A percentile compares a stretch with the other conserved stretches of the same genome.
phyloP scores from a whole-genome alignment of 805 yeast genomes.

The Lipomyces yamadae region DNA sequence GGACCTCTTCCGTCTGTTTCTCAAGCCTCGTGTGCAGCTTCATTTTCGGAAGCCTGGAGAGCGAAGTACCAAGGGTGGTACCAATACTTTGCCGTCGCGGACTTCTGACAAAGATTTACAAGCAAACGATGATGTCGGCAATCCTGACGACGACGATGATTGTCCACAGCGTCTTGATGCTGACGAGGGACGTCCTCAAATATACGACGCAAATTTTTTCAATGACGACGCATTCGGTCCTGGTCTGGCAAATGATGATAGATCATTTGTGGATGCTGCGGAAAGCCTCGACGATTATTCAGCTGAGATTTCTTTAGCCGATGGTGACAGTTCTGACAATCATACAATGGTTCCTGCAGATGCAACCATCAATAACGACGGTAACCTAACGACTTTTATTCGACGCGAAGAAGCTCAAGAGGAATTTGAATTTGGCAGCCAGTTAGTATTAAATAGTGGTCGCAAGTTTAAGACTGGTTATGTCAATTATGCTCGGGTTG shows the following conservation, averaged over 20 bases:
- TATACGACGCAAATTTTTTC: constrained; percentile 41
- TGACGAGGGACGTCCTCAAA: constrained; percentile 12
- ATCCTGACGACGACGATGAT: constrained; percentile 21
- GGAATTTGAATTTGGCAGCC: constrained; percentile 37
- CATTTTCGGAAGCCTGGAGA: constrained; percentile 18
- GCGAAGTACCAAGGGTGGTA: neutral
- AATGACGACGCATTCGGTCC: constrained; percentile 49
- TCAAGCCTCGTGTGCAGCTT: constrained; percentile 57
- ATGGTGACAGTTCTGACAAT: neutral
- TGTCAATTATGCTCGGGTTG: constrained; percentile 66
- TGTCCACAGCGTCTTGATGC: neutral
- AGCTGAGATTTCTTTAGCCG: constrained; percentile 6
- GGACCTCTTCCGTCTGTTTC: constrained; percentile 66
- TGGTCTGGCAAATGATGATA: constrained; percentile 44
- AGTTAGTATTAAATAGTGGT: constrained; percentile 26
- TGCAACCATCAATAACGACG: neutral
- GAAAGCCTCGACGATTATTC: constrained; percentile 16
- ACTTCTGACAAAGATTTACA: neutral
- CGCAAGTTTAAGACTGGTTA: constrained; percentile 41
- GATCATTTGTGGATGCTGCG: constrained; percentile 24
- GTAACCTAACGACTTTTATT: constrained; percentile 23
- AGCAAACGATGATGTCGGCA: constrained; percentile 22
- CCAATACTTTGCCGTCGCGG: neutral
- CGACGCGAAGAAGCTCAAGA: constrained; percentile 23
- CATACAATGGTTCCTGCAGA: neutral